Conservation (phyloP, 2,329 filamentous ascomycete species). For the Dactylellina drechsleri region DNA sequence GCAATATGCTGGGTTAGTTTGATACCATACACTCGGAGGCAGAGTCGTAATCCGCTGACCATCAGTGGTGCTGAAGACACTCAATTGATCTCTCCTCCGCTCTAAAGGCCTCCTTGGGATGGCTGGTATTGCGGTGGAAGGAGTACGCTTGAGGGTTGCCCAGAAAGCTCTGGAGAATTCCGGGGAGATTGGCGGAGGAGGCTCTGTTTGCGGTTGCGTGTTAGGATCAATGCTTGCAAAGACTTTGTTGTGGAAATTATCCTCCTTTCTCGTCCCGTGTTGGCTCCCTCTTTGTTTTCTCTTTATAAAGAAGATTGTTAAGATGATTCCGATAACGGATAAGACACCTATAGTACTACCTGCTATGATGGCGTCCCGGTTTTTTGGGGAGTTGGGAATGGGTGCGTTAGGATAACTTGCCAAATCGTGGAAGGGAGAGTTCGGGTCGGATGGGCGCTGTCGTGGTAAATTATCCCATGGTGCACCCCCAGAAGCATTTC, state of each 20-base stretch:
- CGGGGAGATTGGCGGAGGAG: slow-evolving; percentile 20
- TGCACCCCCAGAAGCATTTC: slow-evolving; percentile 15
- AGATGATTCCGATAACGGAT: slow-evolving; percentile 17
- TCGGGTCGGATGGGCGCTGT: slow-evolving; percentile 17
- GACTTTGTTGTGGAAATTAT: slow-evolving; percentile 45
- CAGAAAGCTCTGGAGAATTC: slow-evolving; percentile 30
- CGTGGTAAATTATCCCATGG: slow-evolving; percentile 36
- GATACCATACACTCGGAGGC: not conserved
- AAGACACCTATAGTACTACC: slow-evolving; percentile 33
- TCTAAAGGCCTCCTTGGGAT: slow-evolving; percentile 43
- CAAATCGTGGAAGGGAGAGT: slow-evolving; percentile 36
- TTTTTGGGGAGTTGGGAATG: not conserved
- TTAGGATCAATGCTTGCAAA: slow-evolving; percentile 37
- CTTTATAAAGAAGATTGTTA: slow-evolving; percentile 15
- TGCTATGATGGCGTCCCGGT: slow-evolving; percentile 34
- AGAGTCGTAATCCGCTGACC: slow-evolving; percentile 22
- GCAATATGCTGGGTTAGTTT: slow-evolving; percentile 17
- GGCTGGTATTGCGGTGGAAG: slow-evolving; percentile 33
- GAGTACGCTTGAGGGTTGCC: slow-evolving; percentile 30
- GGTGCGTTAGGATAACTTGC: not conserved
- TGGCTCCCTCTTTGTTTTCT: not conserved
- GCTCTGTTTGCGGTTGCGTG: slow-evolving; percentile 12
- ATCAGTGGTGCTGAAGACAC: slow-evolving; percentile 19
- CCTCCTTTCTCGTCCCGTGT: not conserved
- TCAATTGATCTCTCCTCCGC: slow-evolving; percentile 40